Conservation (phyloP, 257 asterid genomes). For the Solanum corneliomulleri region DNA sequence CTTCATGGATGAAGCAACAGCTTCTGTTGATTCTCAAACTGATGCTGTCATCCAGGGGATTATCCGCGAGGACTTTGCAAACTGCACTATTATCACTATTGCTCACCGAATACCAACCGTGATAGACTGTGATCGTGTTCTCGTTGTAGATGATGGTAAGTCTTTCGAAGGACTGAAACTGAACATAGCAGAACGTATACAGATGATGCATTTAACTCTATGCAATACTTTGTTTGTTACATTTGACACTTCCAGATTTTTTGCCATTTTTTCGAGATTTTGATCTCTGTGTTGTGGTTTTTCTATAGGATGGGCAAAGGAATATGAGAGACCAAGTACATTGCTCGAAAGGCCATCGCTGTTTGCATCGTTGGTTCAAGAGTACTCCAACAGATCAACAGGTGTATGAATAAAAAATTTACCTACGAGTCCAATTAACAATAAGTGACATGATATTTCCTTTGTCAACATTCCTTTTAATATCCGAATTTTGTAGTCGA, state of each 20-base stretch:
- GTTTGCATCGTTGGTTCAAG: conserved; percentile 59
- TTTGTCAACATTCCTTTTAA: neutral
- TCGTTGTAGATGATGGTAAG: conserved; percentile 64
- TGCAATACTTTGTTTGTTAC: neutral
- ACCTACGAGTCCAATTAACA: neutral
- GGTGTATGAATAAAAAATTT: conserved; percentile 12
- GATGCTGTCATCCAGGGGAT: conserved; percentile 54
- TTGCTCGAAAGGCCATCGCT: conserved; percentile 43
- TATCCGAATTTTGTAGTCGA: neutral
- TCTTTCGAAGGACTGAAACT: neutral
- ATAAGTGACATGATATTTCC: neutral
- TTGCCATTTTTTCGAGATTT: neutral
- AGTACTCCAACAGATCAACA: conserved; percentile 49
- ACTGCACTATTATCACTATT: conserved; percentile 56
- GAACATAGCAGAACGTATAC: neutral
- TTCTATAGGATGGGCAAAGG: conserved; percentile 45
- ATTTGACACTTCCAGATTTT: neutral
- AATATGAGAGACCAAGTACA: conserved; percentile 41
- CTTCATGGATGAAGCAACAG: conserved; percentile 87
- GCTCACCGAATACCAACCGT: conserved; percentile 87
- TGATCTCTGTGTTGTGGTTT: neutral
- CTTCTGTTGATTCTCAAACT: conserved; percentile 77
- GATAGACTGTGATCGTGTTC: conserved; percentile 52
- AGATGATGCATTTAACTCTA: neutral
- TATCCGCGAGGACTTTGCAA: conserved; percentile 46